Conservation (phyloP, 2,329 filamentous ascomycete genomes). For the Trematosphaeria pertusa region DNA sequence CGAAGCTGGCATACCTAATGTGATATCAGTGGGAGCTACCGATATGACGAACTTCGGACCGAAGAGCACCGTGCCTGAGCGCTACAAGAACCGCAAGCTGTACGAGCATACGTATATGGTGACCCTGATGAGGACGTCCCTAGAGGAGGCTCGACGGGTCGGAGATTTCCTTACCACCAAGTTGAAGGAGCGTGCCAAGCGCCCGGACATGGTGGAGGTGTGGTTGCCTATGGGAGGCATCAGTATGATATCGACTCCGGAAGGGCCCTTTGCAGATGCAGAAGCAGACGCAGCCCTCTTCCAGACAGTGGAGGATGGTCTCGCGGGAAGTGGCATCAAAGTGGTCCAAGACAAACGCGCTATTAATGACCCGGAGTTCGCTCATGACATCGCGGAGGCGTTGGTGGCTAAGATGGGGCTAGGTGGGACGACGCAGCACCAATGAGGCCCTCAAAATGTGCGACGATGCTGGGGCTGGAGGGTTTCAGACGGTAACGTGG, state of each 20-base stretch:
- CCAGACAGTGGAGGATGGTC: slow-evolving; percentile 54
- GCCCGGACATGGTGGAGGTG: slow-evolving; percentile 58
- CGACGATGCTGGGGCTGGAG: not conserved
- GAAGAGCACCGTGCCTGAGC: slow-evolving; percentile 60
- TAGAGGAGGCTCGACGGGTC: slow-evolving; percentile 63
- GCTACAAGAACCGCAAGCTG: slow-evolving; percentile 60
- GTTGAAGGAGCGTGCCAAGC: slow-evolving; percentile 51
- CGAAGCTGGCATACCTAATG: slow-evolving; percentile 63
- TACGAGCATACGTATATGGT: slow-evolving; percentile 71
- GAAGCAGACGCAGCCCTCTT: slow-evolving; percentile 58
- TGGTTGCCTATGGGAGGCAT: slow-evolving; percentile 67
- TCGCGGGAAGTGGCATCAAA: slow-evolving; percentile 58
- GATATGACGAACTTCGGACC: slow-evolving; percentile 68
- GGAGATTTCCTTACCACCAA: slow-evolving; percentile 64
- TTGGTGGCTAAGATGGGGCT: slow-evolving; percentile 38
- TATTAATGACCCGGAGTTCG: slow-evolving; percentile 64
- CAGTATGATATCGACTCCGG: slow-evolving; percentile 64
- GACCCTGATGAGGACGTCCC: slow-evolving; percentile 69
- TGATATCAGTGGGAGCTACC: slow-evolving; percentile 58
- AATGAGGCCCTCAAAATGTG: not conserved
- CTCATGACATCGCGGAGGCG: slow-evolving; percentile 55
- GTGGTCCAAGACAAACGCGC: slow-evolving; percentile 59
- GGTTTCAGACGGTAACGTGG: too few relatives aligned
- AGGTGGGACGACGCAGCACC: not conserved
- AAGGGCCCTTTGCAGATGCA: slow-evolving; percentile 60